phyloP scores from a whole-genome alignment of 352 stramenopile species.

The Pythium vanterpoolii region DNA sequence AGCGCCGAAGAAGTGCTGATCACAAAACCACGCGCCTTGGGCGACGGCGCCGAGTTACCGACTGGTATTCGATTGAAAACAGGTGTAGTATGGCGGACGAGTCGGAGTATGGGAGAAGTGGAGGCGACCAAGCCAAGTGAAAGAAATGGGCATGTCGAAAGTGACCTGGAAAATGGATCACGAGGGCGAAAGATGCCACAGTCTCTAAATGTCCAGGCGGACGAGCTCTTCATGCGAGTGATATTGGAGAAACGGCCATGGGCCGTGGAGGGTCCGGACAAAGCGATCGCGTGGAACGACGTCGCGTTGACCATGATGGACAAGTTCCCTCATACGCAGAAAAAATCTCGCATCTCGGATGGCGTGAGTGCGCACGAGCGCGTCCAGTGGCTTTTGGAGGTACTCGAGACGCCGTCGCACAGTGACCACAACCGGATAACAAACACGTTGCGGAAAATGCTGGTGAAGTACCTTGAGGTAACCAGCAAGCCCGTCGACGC shows the following conservation, averaged over 20 bases:
- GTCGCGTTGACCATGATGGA: background rate
- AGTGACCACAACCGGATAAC: background rate
- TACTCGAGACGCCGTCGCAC: conserved; percentile 8
- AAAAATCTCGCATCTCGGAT: conserved; percentile 1
- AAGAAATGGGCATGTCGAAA: background rate
- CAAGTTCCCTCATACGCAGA: background rate
- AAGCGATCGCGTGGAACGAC: background rate
- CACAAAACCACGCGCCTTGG: background rate
- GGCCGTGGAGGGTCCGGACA: background rate
- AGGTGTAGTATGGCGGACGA: background rate
- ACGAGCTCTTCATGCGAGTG: conserved; percentile 3
- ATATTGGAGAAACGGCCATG: conserved; percentile 5
- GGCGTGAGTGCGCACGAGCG: background rate
- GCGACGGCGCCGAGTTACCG: background rate
- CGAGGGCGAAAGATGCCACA: background rate
- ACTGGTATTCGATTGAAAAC: background rate
- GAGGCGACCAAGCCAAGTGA: background rate
- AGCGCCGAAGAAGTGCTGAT: conserved; percentile 3
- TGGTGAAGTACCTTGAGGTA: background rate
- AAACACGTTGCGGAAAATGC: background rate
- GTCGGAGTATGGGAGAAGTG: background rate
- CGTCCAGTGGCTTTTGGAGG: background rate
- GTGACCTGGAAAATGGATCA: background rate
- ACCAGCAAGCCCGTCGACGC: background rate
- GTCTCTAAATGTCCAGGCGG: conserved; percentile 4